Evolutionary conservation across 2,329 filamentous ascomycete species (phyloP).

Genomic region (Alternaria sp.): DNA sequence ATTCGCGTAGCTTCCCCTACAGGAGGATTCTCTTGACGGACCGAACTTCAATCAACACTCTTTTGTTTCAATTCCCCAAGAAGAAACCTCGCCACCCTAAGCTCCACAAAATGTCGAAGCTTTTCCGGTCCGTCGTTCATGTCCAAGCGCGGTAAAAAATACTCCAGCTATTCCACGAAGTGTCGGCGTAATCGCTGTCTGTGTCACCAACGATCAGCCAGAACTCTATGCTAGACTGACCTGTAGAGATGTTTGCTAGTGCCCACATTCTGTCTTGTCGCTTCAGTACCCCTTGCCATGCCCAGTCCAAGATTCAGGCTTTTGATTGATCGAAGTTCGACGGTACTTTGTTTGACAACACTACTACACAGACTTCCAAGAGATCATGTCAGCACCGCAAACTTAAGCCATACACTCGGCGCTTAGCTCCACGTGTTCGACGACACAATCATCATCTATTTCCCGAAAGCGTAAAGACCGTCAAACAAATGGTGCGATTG

Average conservation of each 20-base stretch:
- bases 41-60: neutral
- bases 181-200: neutral
- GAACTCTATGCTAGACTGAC: neutral
- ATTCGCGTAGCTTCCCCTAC: slow-evolving; percentile 3
- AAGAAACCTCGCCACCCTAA: neutral
- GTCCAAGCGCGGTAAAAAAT: neutral
- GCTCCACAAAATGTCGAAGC: neutral
- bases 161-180: neutral
- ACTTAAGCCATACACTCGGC: neutral
- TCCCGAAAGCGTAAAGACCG: neutral
- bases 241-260: slow-evolving; percentile 2
- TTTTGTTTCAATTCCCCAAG: neutral
- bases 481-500: slow-evolving; percentile 15
- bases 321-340: neutral
- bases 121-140: neutral
- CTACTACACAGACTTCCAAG: neutral
- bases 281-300: neutral
- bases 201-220: neutral
- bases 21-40: neutral
- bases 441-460: neutral
- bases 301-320: neutral
- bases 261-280: neutral
- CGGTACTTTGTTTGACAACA: neutral
- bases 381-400: neutral
- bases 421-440: neutral